Conservation (phyloP, 2,329 filamentous ascomycete genomes). For the Aspergillus calidoustus region DNA sequence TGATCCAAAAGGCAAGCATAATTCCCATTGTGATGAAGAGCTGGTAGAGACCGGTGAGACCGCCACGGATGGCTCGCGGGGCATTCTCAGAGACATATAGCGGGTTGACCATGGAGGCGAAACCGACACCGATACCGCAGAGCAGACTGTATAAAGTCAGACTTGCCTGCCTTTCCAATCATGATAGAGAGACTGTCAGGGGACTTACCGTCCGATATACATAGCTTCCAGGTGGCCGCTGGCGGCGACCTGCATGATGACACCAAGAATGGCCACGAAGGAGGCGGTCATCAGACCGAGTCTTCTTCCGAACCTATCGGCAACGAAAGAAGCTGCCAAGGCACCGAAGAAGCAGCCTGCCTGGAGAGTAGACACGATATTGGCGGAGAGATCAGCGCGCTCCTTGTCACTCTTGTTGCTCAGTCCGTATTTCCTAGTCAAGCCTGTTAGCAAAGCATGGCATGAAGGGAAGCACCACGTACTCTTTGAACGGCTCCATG, state of each 20-base stretch:
- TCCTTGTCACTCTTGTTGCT: constrained; percentile 45
- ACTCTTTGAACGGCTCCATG: constrained; percentile 62
- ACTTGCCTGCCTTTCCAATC: not conserved
- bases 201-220: constrained; percentile 65
- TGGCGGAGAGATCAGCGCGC: constrained; percentile 63
- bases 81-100: constrained; percentile 66
- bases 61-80: constrained; percentile 63
- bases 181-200: constrained; percentile 3
- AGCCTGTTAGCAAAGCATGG: not conserved
- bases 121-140: constrained; percentile 47
- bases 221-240: constrained; percentile 64
- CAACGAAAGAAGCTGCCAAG: constrained; percentile 51
- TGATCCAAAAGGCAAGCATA: constrained; percentile 57
- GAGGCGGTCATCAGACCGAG: constrained; percentile 61
- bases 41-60: constrained; percentile 65
- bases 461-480: constrained; percentile 23
- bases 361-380: constrained; percentile 73
- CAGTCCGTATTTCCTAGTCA: constrained; percentile 58
- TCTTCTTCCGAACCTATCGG: constrained; percentile 59
- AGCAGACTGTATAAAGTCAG: constrained; percentile 5
- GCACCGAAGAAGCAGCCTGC: constrained; percentile 70
- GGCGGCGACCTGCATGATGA: constrained; percentile 67
- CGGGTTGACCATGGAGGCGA: constrained; percentile 62
- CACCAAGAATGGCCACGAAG: constrained; percentile 62
- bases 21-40: constrained; percentile 57